phyloP scores from a whole-genome alignment of 2,329 filamentous ascomycete species.

The Fusarium siculi region DNA sequence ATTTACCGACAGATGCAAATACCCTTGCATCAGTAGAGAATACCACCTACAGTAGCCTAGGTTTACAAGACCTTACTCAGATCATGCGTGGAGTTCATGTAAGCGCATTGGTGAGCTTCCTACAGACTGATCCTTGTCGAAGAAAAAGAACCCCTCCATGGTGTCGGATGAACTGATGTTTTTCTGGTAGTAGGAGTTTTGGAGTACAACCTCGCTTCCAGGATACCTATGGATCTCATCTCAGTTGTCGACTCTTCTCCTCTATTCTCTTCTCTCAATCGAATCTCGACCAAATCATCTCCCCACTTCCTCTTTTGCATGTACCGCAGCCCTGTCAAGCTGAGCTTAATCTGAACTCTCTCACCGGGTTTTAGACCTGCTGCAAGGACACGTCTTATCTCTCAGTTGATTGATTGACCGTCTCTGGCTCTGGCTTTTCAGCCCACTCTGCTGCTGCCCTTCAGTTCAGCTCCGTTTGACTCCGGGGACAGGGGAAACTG shows the following conservation, averaged over 20 bases:
- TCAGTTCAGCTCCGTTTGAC: slow-evolving; percentile 41
- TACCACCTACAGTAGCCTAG: slow-evolving; percentile 1
- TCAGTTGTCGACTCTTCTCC: slow-evolving; percentile 5
- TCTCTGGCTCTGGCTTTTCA: slow-evolving; percentile 5
- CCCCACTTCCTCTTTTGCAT: slow-evolving; percentile 10
- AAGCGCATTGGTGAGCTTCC: slow-evolving; percentile 12
- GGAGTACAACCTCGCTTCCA: slow-evolving; percentile 14
- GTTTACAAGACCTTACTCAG: slow-evolving; percentile 30
- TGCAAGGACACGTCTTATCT: slow-evolving; percentile 21
- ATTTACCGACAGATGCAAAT: background rate
- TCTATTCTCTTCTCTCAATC: slow-evolving; percentile 20
- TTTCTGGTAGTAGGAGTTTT: slow-evolving; percentile 5
- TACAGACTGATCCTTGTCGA: slow-evolving; percentile 7
- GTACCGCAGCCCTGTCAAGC: slow-evolving; percentile 31
- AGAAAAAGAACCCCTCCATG: background rate
- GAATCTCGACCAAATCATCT: slow-evolving; percentile 1
- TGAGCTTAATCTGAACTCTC: slow-evolving; percentile 21
- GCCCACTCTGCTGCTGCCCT: slow-evolving; percentile 21
- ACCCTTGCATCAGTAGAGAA: slow-evolving; percentile 20
- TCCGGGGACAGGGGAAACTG: slow-evolving; percentile 37
- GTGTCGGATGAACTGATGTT: slow-evolving; percentile 35
- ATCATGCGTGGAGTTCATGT: slow-evolving; percentile 44
- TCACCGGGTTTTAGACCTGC: slow-evolving; percentile 19
- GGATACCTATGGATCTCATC: background rate
- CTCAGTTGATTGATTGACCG: background rate